Evolutionary conservation across 2,329 filamentous ascomycete species (phyloP).

Genomic region (Sporothrix globosa): DNA sequence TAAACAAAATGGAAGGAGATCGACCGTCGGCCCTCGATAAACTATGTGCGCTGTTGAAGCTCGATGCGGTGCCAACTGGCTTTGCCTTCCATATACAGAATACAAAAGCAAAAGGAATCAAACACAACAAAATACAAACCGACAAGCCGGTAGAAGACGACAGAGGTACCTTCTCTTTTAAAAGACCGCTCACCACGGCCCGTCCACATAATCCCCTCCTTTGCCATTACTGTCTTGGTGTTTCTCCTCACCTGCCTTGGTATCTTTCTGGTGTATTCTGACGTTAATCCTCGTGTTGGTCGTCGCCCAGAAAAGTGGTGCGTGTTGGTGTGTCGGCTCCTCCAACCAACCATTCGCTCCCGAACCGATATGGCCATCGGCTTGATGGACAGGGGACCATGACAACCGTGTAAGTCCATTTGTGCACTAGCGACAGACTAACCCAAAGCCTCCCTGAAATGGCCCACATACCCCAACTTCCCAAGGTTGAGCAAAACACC

Average conservation of each 20-base stretch:
- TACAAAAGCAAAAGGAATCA: background rate
- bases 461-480: background rate
- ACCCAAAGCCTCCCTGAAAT: background rate
- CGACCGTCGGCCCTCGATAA: background rate
- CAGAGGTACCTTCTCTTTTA: background rate
- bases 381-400: slow-evolving; percentile 20
- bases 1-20: background rate
- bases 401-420: slow-evolving; percentile 19
- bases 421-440: background rate
- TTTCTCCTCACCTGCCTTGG: background rate
- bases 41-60: slow-evolving; percentile 18
- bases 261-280: background rate
- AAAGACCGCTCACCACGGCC: background rate
- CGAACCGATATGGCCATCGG: slow-evolving; percentile 17
- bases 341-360: background rate
- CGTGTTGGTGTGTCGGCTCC: slow-evolving; percentile 17
- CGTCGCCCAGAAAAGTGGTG: background rate
- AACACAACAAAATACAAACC: background rate
- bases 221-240: background rate
- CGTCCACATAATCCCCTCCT: background rate
- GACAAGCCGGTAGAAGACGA: background rate
- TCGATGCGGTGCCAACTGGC: background rate
- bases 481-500: background rate
- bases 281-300: background rate
- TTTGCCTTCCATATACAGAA: background rate